phyloP scores from a whole-genome alignment of 2,329 filamentous ascomycete genomes.

The Monilinia fructicola region DNA sequence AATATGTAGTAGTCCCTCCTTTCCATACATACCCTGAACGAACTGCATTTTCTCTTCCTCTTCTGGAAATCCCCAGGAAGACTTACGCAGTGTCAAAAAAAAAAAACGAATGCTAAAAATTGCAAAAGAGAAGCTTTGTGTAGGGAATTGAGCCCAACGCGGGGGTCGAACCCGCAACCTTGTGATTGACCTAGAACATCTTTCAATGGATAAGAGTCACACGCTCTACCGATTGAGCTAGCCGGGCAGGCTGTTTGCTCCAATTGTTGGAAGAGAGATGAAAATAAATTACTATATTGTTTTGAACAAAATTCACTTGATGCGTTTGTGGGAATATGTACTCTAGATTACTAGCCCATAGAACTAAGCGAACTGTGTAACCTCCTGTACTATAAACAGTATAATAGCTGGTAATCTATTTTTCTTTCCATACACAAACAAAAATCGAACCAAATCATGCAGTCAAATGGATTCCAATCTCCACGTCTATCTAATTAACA shows the following conservation, averaged over 20 bases:
- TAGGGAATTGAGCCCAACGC: constrained; percentile 39
- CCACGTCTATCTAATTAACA: neutral
- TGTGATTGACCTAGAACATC: constrained; percentile 39
- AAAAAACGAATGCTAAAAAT: neutral
- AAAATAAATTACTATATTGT: neutral
- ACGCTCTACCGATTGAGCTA: constrained; percentile 41
- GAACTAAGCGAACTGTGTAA: too few species aligned
- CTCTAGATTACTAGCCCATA: too few species aligned
- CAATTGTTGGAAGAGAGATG: neutral
- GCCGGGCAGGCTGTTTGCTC: constrained; percentile 29
- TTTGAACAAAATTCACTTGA: fast-evolving
- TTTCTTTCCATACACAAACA: neutral
- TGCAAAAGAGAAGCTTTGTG: neutral
- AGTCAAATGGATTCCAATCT: neutral
- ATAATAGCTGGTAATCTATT: neutral
- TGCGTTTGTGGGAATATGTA: neutral
- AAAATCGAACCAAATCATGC: fast-evolving
- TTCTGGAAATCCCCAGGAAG: neutral
- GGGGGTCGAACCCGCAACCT: constrained; percentile 49
- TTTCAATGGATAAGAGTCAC: constrained; percentile 34
- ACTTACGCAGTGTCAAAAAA: neutral
- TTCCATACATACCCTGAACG: too few species aligned
- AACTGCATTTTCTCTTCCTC: too few species aligned
- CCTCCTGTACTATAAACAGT: too few species aligned
- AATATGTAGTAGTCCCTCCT: neutral